Percentiles rank a stretch among this genome's conserved stretches.
phyloP scores from a whole-genome alignment of 257 asterid genomes.

The Cordia subcordata region DNA sequence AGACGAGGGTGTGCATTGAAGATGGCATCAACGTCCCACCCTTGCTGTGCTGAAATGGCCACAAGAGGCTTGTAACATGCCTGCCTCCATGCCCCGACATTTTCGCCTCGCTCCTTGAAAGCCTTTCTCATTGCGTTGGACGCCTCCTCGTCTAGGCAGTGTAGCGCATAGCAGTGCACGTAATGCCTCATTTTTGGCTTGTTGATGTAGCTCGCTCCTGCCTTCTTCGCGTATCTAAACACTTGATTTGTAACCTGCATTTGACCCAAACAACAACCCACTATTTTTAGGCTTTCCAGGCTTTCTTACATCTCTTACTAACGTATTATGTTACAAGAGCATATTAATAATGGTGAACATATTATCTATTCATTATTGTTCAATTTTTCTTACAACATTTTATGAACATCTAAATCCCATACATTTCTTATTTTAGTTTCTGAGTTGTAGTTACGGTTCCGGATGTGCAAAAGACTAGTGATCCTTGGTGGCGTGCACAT shows the following conservation, averaged over 20 bases:
- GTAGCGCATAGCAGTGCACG: slow-evolving; percentile 95
- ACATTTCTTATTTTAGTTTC: background rate
- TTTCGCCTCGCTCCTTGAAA: slow-evolving; percentile 91
- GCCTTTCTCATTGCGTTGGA: slow-evolving; percentile 72
- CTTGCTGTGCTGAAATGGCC: slow-evolving; percentile 70
- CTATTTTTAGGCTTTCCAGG: background rate
- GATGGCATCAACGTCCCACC: slow-evolving; percentile 92
- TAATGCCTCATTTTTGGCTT: slow-evolving; percentile 98
- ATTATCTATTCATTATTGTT: too few relatives aligned
- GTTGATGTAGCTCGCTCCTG: slow-evolving; percentile 96
- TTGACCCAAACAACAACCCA: background rate
- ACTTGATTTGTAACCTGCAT: slow-evolving; percentile 91
- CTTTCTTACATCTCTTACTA: too few relatives aligned
- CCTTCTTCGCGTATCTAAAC: slow-evolving; percentile 80
- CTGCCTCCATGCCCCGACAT: slow-evolving; percentile 93
- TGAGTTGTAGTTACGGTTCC: background rate
- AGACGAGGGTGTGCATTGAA: slow-evolving; percentile 85
- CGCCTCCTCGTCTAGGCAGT: slow-evolving; percentile 86
- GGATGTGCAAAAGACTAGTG: slow-evolving; percentile 9
- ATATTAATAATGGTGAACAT: too few relatives aligned
- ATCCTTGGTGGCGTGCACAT: slow-evolving; percentile 16
- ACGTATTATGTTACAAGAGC: too few relatives aligned
- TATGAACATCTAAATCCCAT: too few relatives aligned
- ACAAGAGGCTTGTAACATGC: slow-evolving; percentile 95
- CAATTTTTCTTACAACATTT: too few relatives aligned